Conservation (phyloP, 225 moss, liverwort and hornwort species). For the Pleurozium schreberi region DNA sequence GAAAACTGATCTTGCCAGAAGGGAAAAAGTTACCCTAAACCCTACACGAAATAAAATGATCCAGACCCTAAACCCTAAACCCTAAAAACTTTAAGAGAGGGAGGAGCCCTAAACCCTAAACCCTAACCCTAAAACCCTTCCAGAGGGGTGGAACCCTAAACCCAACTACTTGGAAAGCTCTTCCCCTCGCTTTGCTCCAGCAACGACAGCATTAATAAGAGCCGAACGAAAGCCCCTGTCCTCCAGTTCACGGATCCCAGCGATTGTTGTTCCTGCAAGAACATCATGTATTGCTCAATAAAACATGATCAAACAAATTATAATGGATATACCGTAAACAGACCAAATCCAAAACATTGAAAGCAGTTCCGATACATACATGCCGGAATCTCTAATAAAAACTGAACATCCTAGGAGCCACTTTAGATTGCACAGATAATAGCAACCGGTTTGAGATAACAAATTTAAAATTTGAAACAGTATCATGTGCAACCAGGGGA, state of each 20-base stretch:
- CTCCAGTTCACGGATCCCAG: conserved; percentile 83
- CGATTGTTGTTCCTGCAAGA: conserved; percentile 76
- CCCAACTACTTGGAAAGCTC: conserved; percentile 1
- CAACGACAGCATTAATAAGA: conserved; percentile 76
- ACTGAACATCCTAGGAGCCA: neutral
- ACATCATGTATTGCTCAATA: neutral
- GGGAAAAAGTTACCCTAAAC: no score
- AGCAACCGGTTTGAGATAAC: neutral
- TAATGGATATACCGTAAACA: neutral
- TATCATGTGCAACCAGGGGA: neutral
- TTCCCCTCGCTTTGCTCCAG: conserved; percentile 68
- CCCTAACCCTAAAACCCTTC: neutral
- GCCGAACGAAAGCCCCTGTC: conserved; percentile 75
- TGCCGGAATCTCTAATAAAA: neutral
- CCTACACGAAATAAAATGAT: no score
- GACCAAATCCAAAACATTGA: neutral
- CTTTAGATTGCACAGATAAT: neutral
- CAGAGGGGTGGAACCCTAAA: neutral
- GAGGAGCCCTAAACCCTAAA: neutral
- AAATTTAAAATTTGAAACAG: neutral
- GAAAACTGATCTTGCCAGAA: neutral
- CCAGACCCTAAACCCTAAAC: no score
- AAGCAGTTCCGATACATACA: neutral
- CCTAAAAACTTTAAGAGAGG: neutral
- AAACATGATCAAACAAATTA: neutral